Evolutionary conservation across 2,329 filamentous ascomycete species (phyloP), one percentile per base, ranked within the genome.

Genomic region (Sarocladiaceae sp.): DNA sequence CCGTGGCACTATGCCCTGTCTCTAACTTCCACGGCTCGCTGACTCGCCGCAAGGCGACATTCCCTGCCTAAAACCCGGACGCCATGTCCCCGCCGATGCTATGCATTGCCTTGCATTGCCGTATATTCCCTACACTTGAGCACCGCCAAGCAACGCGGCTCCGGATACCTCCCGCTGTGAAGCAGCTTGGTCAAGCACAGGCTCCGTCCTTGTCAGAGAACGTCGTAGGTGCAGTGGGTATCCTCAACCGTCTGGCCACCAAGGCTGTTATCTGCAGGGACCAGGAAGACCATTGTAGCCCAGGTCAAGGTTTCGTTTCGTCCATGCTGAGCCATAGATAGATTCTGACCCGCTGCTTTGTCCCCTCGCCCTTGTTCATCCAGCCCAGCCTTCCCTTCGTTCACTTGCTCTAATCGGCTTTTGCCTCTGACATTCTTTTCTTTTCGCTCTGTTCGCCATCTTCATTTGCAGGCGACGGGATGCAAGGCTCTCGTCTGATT

Each of bases 391-490:
- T 26, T 27, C 35, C 43, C 33, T 44, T 31, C 33, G 15, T 21
- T 35, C 37, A 27, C 23, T 42, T 27, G 13, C 37, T 20, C 29
- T 33, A 33, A 26, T 19, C 37, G 34, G 44, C 37, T 21, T 41
- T 34, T 44, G 23, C 32, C 39, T 29, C 23, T 43, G 21, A 27
- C 37, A 18, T 43, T 24, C 42, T 35, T 39, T 33, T 33, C 43
- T 44, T 16, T 27, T 29, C 16, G 31, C 40, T 39, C 33, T 33
- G 21, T 43, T 43, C 40, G 15, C 18, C 40, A 43, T 43, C 40
- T 43, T 27, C 40, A 27, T 43, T 43, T 43, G 40, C 40, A 33
- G 40, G 40, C 40, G 40, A 43, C 40, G 40, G 40, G 40, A 43
- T 43, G 40, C 40, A 21, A 29, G 20, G 16, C 29, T 32, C 39